Percentiles rank a stretch among this genome's conserved stretches.
Conservation (phyloP, 176 grass and related monocot species). For the Triticum timopheevii region DNA sequence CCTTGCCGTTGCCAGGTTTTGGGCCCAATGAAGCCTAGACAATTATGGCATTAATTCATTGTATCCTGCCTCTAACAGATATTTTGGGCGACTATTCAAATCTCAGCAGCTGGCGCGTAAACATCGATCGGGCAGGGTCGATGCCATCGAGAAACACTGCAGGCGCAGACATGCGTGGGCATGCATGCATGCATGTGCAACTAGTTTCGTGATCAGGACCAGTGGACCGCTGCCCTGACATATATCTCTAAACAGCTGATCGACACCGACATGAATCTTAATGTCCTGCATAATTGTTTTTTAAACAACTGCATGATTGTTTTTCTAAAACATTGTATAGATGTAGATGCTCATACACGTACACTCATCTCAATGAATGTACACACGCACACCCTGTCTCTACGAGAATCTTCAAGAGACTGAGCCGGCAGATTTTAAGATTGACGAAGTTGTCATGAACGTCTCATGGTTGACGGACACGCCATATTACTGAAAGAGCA, state of each 20-base stretch:
- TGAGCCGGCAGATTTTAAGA: too few species aligned
- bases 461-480: too few species aligned
- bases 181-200: not conserved
- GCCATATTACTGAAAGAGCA: too few species aligned
- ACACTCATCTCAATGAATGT: too few species aligned
- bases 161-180: not conserved
- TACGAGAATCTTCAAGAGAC: too few species aligned
- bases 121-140: not conserved
- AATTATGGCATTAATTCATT: not conserved
- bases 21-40: not conserved
- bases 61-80: not conserved
- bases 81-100: not conserved
- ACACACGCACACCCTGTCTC: too few species aligned
- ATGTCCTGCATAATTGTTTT: not conserved
- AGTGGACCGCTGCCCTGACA: not conserved
- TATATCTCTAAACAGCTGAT: not conserved
- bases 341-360: too few species aligned
- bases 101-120: not conserved
- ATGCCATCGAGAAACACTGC: not conserved
- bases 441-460: too few species aligned
- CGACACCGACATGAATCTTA: not conserved
- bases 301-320: not conserved
- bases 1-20: too few species aligned
- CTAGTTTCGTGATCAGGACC: not conserved
- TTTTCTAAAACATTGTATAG: too few species aligned